Evolutionary conservation across 495 filamentous ascomycete species (phyloP).

Genomic region (Xylaria flabelliformis): DNA sequence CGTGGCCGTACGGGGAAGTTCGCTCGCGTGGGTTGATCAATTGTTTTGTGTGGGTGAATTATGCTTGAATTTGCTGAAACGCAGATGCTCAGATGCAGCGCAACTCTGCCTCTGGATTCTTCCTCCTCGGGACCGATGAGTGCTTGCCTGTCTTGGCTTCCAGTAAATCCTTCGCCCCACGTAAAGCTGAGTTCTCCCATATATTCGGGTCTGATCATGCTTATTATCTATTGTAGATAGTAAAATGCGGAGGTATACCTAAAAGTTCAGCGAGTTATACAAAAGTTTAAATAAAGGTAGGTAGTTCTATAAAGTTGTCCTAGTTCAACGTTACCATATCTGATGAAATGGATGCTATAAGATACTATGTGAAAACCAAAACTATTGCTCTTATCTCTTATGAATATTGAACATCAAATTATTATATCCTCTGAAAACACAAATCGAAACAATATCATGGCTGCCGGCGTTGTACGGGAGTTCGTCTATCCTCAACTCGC

Average conservation of each 20-base stretch:
- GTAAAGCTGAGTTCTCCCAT: neutral
- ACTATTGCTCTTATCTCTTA: neutral
- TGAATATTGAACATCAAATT: neutral
- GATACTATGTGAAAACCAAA: neutral
- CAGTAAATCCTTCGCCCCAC: neutral
- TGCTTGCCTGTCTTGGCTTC: neutral
- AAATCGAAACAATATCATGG: neutral
- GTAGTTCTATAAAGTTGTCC: no score
- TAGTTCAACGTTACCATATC: neutral
- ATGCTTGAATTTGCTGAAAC: neutral
- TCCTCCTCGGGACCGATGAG: neutral
- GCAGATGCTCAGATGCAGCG: neutral
- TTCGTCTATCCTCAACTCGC: neutral
- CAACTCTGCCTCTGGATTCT: neutral
- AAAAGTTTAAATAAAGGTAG: neutral
- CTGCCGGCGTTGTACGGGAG: neutral
- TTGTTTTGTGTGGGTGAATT: neutral
- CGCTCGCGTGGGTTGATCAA: no score
- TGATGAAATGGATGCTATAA: neutral
- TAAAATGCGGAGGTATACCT: neutral
- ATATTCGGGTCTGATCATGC: neutral
- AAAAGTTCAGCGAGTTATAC: neutral
- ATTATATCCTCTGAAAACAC: neutral
- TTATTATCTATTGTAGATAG: neutral
- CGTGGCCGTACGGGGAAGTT: neutral